phyloP scores from a whole-genome alignment of 2,329 filamentous ascomycete species.

The Xylaria sp. region DNA sequence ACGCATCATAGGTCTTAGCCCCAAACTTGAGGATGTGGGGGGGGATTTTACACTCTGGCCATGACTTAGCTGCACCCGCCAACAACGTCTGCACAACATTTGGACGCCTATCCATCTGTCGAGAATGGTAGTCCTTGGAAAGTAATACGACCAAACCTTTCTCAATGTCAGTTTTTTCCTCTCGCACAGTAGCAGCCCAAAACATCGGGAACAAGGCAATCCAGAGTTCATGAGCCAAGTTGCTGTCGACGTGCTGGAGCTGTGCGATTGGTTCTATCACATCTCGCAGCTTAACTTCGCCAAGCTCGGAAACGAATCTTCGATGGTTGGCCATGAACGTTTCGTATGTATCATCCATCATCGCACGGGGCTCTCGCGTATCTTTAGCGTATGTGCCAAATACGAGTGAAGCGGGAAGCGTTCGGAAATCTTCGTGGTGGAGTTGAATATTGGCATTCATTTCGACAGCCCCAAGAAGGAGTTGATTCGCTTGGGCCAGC shows the following conservation, averaged over 20 bases:
- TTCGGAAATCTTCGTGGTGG: slow-evolving; percentile 84
- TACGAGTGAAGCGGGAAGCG: slow-evolving; percentile 77
- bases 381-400: slow-evolving; percentile 81
- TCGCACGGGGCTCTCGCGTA: slow-evolving; percentile 68
- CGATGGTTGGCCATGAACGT: slow-evolving; percentile 80
- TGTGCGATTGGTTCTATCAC: slow-evolving; percentile 90
- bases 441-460: slow-evolving; percentile 82
- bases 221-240: slow-evolving; percentile 90
- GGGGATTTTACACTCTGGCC: slow-evolving; percentile 89
- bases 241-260: slow-evolving; percentile 87
- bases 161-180: slow-evolving; percentile 90
- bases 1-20: slow-evolving; percentile 92
- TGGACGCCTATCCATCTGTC: slow-evolving; percentile 92
- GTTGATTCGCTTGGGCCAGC: slow-evolving; percentile 93
- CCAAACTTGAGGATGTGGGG: slow-evolving; percentile 96
- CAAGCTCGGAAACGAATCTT: slow-evolving; percentile 84
- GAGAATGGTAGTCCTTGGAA: slow-evolving; percentile 94
- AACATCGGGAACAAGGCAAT: slow-evolving; percentile 89
- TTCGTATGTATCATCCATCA: slow-evolving; percentile 86
- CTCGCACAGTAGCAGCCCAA: slow-evolving; percentile 88
- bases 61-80: slow-evolving; percentile 85
- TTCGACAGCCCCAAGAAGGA: slow-evolving; percentile 91
- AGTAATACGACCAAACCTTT: slow-evolving; percentile 89
- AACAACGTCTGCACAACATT: slow-evolving; percentile 95
- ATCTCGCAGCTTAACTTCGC: slow-evolving; percentile 88